Evolutionary conservation across 495 filamentous ascomycete species (phyloP).

Genomic region (Aspergillus wentii): DNA sequence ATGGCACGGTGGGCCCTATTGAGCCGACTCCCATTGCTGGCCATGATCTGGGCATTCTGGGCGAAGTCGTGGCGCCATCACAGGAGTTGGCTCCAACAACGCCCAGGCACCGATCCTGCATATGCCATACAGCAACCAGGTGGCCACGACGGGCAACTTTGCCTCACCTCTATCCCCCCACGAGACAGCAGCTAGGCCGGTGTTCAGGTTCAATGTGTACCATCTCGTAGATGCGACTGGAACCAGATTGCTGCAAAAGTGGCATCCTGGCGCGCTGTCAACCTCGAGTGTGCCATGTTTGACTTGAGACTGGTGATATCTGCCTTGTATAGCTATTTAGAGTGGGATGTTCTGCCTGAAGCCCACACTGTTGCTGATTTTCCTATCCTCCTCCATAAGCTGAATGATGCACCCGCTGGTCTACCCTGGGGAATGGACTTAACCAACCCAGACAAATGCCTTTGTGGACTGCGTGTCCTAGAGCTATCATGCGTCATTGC

Average conservation of each 20-base stretch:
- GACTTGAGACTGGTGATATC: constrained; percentile 28
- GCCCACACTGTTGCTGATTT: constrained; percentile 28
- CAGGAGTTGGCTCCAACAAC: no score
- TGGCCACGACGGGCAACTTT: constrained; percentile 43
- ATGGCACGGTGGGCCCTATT: no score
- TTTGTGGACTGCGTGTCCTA: constrained; percentile 37
- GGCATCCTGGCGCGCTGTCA: constrained; percentile 23
- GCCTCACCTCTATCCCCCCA: constrained; percentile 30
- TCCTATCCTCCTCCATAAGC: constrained; percentile 29
- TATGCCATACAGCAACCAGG: constrained; percentile 37
- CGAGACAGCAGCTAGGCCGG: constrained; percentile 31
- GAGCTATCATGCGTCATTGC: constrained; percentile 53
- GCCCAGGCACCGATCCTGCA: constrained; percentile 33
- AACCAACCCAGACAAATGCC: constrained; percentile 13
- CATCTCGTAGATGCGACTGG: no score
- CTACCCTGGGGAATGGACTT: constrained; percentile 5
- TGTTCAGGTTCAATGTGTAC: constrained; percentile 40
- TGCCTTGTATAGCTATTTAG: constrained; percentile 26
- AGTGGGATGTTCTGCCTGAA: constrained; percentile 40
- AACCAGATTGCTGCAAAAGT: no score
- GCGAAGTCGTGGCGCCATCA: no score
- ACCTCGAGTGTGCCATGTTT: constrained; percentile 30
- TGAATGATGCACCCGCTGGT: constrained; percentile 15
- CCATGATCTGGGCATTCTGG: no score
- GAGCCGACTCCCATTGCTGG: no score